Base-by-base conservation (phyloP, 1,139 yeast genomes). In the Blastobotrys indianensis region DNA sequence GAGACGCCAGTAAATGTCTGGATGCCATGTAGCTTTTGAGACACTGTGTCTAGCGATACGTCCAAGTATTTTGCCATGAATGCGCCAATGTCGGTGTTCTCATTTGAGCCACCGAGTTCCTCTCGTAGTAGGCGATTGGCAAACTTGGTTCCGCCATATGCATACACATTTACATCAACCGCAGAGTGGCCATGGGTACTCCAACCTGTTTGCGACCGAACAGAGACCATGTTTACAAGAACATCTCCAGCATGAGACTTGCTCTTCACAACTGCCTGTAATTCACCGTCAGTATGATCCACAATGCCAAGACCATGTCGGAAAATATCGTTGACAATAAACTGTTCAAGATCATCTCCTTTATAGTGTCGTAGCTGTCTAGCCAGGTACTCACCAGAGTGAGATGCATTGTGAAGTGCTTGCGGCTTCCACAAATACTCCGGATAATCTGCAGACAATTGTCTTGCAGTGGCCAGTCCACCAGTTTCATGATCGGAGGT, bases 401-500 rank as follows among this genome's bases (percentile, higher is more conserved):
- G 88, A 12, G 77, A 68, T 16, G 85, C 82, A 51, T 79, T 76
- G 23, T 70, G 63, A 46, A 87, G 70, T 12, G 76, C 85, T 55
- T 80, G 77, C 4, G 95, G 95, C 56, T 74, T 76, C 95, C 96
- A 86, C 45, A 78, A 58, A 57, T 85, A 80, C 35, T 80, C 84
- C 2, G 85, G 86, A 53, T 79, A 80, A 11, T 46, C 54, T 9
- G 72, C 66, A 7, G 79, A 63, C 20, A 83, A 67, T 68, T 87
- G 95, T 67, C 86, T 77, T 1, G 94, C 86, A 41, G 84, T 74
- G 25, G 79, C 79, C 55, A 87, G 70, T 2, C 95, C 96, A 52
- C 96, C 96, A 36, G 95, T 87, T 63, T 87, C 96, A 65, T 87
- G 96, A 62, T 87, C 95, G 23, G 92, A 82, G 2, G 95, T 85